phyloP scores from a whole-genome alignment of 2,329 filamentous ascomycete species.

The Microcera coccophila region DNA sequence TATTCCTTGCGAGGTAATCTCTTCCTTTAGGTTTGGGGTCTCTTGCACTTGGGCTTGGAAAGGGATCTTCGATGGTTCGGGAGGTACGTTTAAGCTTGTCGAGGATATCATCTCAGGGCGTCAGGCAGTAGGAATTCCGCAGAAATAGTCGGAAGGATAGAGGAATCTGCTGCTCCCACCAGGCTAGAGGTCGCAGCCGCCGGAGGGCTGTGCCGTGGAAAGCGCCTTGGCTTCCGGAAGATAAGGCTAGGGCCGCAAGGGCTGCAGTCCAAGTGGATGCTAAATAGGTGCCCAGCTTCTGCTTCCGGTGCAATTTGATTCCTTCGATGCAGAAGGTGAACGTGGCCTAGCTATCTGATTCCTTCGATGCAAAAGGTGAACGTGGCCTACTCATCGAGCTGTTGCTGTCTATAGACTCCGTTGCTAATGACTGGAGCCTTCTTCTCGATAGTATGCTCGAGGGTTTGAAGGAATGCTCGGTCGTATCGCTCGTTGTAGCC shows the following conservation, averaged over 20 bases:
- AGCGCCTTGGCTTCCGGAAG: background rate
- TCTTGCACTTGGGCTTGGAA: background rate
- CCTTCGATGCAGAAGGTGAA: background rate
- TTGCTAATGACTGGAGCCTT: background rate
- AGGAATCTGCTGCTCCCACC: no score
- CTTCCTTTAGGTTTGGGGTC: background rate
- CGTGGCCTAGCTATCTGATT: background rate
- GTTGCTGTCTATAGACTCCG: background rate
- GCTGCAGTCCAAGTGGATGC: background rate
- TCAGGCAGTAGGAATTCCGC: background rate
- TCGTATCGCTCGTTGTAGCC: no score
- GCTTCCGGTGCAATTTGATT: no score
- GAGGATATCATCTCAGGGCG: no score
- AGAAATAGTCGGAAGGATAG: no score
- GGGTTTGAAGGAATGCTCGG: background rate
- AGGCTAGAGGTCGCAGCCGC: no score
- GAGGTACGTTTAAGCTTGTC: no score
- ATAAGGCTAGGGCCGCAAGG: background rate
- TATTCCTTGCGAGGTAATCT: background rate
- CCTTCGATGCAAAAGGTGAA: conserved; percentile 3
- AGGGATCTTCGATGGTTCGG: background rate
- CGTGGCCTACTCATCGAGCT: background rate
- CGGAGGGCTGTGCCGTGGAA: background rate
- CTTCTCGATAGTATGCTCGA: background rate
- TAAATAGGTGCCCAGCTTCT: background rate